These are phyloP conservation scores for Trametes meyenii DNA, from an alignment of 768 basidiomycete species.

Conservation along the genomic window DNA sequence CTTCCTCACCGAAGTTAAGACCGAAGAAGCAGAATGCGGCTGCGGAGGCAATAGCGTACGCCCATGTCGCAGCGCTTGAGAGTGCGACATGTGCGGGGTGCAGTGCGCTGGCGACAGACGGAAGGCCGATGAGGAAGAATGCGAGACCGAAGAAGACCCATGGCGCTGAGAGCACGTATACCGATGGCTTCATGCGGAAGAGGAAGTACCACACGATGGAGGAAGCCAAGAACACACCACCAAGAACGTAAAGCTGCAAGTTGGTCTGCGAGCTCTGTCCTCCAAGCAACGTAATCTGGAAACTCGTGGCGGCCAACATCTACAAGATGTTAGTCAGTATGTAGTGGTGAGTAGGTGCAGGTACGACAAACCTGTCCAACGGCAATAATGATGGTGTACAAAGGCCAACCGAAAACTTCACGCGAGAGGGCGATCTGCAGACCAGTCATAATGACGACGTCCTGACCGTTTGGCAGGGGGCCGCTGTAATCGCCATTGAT, in stretches of 20 bases:
- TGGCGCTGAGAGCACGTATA: constrained; percentile 83
- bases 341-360: constrained; percentile 8
- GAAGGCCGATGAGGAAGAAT: constrained; percentile 90
- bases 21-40: constrained; percentile 94
- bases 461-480: constrained; percentile 43
- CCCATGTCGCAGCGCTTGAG: constrained; percentile 83
- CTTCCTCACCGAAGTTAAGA: constrained; percentile 96
- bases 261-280: constrained; percentile 84
- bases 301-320: constrained; percentile 91
- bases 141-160: constrained; percentile 92
- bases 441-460: constrained; percentile 76
- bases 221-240: constrained; percentile 82
- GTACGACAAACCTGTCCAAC: constrained; percentile 64
- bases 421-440: constrained; percentile 84
- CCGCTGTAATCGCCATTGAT: constrained; percentile 53
- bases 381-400: constrained; percentile 89
- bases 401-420: constrained; percentile 82
- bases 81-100: constrained; percentile 65
- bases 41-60: constrained; percentile 89
- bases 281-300: constrained; percentile 90
- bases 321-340: constrained; percentile 28
- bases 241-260: constrained; percentile 87
- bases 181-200: constrained; percentile 86
- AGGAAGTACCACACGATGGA: constrained; percentile 89
- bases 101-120: constrained; percentile 67